These are phyloP conservation scores for Pseudognaphalium luteoalbum DNA, from an alignment of 129 eudicot species.

Conservation along the genomic window DNA sequence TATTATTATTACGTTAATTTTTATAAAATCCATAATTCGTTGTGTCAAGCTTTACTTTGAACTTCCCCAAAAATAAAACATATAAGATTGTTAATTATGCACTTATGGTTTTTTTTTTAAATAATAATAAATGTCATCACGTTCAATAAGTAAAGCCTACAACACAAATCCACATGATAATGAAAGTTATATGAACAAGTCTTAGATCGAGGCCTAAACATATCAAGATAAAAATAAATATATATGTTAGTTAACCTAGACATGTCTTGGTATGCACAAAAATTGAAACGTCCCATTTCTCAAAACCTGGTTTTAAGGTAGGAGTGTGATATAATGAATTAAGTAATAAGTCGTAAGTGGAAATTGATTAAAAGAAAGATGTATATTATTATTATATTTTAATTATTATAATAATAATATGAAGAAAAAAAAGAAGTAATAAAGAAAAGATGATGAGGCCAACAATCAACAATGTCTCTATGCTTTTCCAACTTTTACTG, in stretches of 20 bases:
- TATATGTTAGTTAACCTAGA: neutral
- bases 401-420: too few relatives aligned
- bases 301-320: conserved; percentile 43
- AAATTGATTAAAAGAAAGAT: conserved; percentile 21
- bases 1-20: neutral
- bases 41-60: neutral
- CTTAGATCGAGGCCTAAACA: neutral
- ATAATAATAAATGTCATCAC: neutral
- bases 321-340: neutral
- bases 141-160: neutral
- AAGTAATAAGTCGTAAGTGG: conserved; percentile 18
- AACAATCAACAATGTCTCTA: conserved; percentile 41
- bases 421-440: neutral
- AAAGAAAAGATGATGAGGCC: conserved; percentile 35
- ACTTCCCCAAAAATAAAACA: too few relatives aligned
- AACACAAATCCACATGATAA: neutral
- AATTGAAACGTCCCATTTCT: conserved; percentile 30
- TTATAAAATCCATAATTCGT: neutral
- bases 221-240: neutral
- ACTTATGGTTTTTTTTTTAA: too few relatives aligned
- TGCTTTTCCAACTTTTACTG: conserved; percentile 54
- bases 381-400: neutral
- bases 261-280: conserved; percentile 22
- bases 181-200: neutral
- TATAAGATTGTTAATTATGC: too few relatives aligned